A percentile compares a stretch with the other conserved stretches of the same genome.
These are phyloP conservation scores for Monosporascus cannonballus DNA, from an alignment of 2,329 filamentous ascomycete genomes.

Conservation along the genomic window DNA sequence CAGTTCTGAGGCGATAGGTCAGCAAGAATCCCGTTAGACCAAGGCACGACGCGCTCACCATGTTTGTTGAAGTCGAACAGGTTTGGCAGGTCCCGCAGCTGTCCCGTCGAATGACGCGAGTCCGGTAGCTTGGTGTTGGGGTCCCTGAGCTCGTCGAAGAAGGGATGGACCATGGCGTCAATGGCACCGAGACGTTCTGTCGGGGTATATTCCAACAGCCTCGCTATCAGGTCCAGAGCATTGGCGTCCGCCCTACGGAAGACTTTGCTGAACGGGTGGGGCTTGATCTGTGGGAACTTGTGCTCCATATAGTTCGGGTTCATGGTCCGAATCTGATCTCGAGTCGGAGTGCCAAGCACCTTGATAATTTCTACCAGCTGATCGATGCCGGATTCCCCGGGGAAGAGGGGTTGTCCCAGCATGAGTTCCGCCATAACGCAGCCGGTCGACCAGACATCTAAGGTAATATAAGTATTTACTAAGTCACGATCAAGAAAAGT, in stretches of 20 bases:
- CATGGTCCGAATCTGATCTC: conserved; percentile 99
- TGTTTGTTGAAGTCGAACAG: conserved; percentile 93
- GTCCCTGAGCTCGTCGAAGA: conserved; percentile 95
- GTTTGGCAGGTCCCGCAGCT: conserved; percentile 73
- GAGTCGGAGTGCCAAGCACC: conserved; percentile 90
- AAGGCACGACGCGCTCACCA: conserved; percentile 51
- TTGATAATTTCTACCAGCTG: conserved; percentile 99
- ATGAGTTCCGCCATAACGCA: conserved; percentile 99
- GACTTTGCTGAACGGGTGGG: conserved; percentile 98
- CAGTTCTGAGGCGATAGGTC: conserved; percentile 58
- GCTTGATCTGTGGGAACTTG: conserved; percentile 99
- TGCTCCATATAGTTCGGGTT: conserved; percentile 99
- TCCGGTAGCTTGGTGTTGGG: conserved; percentile 88
- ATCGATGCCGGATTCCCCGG: conserved; percentile 96
- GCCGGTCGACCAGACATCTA: conserved; percentile 98
- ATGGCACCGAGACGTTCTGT: conserved; percentile 90
- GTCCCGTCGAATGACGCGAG: conserved; percentile 80
- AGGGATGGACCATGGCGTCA: conserved; percentile 96
- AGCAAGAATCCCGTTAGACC: conserved; percentile 11
- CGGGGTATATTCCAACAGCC: conserved; percentile 91
- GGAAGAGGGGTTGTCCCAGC: conserved; percentile 96
- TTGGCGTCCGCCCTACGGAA: conserved; percentile 93
- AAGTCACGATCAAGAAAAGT: conserved; percentile 1
- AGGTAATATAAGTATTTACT: conserved; percentile 1
- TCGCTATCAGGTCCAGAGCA: conserved; percentile 91